Conservation (phyloP, 768 basidiomycete genomes). For the Russula abietina region DNA sequence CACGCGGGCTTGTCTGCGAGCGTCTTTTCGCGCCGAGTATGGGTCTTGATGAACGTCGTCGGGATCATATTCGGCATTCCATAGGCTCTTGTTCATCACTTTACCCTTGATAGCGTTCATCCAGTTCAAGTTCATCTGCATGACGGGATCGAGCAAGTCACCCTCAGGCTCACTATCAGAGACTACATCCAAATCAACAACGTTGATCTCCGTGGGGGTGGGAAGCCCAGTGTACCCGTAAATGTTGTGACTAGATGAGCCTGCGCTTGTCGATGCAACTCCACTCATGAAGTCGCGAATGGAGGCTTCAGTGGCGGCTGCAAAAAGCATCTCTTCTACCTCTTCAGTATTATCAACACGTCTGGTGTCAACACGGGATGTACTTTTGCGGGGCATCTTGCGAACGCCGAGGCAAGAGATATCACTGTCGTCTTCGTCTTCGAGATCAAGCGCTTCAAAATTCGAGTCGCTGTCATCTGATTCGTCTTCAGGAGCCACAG, state of each 20-base stretch:
- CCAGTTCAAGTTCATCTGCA: slow-evolving; percentile 28
- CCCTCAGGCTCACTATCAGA: slow-evolving; percentile 6
- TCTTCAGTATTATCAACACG: slow-evolving; percentile 24
- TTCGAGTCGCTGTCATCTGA: slow-evolving; percentile 28
- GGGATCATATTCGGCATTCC: slow-evolving; percentile 13
- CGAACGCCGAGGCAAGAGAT: background rate
- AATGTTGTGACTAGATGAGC: slow-evolving; percentile 33
- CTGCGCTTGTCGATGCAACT: slow-evolving; percentile 28
- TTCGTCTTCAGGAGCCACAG: slow-evolving; percentile 7
- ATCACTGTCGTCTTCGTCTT: slow-evolving; percentile 28
- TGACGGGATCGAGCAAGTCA: slow-evolving; percentile 6
- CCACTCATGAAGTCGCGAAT: slow-evolving; percentile 30
- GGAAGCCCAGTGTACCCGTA: slow-evolving; percentile 39
- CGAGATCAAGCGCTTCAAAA: slow-evolving; percentile 41
- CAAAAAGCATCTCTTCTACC: slow-evolving; percentile 42
- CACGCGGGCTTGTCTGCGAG: slow-evolving; percentile 17
- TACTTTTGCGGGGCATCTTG: slow-evolving; percentile 2
- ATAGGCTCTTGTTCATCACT: slow-evolving; percentile 29
- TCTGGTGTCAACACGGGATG: background rate
- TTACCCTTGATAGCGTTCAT: slow-evolving; percentile 35
- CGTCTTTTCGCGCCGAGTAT: slow-evolving; percentile 8
- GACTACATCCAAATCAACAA: slow-evolving; percentile 31
- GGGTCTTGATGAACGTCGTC: slow-evolving; percentile 18
- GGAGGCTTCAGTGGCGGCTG: slow-evolving; percentile 52
- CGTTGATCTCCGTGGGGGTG: slow-evolving; percentile 50